These are phyloP conservation scores for Populus hybrid DNA, from an alignment of 441 rosid species.

Conservation along the genomic window DNA sequence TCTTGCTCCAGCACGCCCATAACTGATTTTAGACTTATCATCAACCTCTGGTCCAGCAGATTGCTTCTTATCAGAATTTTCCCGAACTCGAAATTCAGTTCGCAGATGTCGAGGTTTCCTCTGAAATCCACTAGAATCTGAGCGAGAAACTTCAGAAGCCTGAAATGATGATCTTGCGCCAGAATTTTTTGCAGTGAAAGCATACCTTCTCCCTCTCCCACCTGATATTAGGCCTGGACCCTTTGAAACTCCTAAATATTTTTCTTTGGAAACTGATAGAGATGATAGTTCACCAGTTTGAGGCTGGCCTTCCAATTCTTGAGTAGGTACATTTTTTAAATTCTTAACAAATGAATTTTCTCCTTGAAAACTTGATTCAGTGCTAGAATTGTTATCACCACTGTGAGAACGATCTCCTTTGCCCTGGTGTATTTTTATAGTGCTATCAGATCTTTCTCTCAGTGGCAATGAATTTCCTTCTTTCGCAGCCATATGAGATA, in stretches of 20 bases:
- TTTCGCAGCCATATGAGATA: conserved; percentile 41
- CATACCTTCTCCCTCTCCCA: conserved; percentile 48
- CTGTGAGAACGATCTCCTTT: conserved; percentile 37
- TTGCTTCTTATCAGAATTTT: conserved; percentile 42
- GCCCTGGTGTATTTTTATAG: conserved; percentile 33
- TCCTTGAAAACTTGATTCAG: conserved; percentile 31
- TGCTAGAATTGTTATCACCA: conserved; percentile 27
- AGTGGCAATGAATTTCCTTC: conserved; percentile 38
- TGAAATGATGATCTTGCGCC: conserved; percentile 44
- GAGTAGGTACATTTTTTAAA: conserved; percentile 31
- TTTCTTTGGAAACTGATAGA: conserved; percentile 34
- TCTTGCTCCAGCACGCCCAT: conserved; percentile 44
- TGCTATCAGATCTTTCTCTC: conserved; percentile 33
- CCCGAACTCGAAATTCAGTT: conserved; percentile 81
- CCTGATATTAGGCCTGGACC: conserved; percentile 39
- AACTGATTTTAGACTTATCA: conserved; percentile 49
- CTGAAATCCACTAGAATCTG: conserved; percentile 57
- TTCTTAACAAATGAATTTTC: conserved; percentile 36
- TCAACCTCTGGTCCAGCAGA: conserved; percentile 34
- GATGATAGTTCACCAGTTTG: conserved; percentile 33
- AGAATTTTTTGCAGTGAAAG: conserved; percentile 48
- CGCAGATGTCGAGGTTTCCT: conserved; percentile 59
- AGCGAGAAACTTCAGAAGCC: conserved; percentile 50
- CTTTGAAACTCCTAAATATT: conserved; percentile 32
- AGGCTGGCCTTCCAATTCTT: conserved; percentile 43